A percentile compares a stretch with the other conserved stretches of the same genome.
These are phyloP conservation scores for Polygonum aviculare DNA, from an alignment of 148 eudicot genomes.

Conservation along the genomic window DNA sequence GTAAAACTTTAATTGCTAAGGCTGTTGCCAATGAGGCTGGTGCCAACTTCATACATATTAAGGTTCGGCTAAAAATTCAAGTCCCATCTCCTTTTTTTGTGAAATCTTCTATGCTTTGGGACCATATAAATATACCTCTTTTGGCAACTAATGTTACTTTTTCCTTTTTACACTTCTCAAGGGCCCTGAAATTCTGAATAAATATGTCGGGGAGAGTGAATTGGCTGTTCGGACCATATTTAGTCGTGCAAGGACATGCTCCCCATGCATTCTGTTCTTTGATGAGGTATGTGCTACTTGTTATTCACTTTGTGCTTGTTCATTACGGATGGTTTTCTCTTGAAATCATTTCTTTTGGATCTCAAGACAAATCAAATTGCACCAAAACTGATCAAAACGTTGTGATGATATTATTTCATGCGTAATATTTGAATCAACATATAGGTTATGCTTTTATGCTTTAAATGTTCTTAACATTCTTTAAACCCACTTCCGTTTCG, in stretches of 20 bases:
- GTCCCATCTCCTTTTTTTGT: not conserved
- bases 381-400: not conserved
- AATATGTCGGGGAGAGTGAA: conserved; percentile 93
- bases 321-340: not conserved
- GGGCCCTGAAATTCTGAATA: conserved; percentile 89
- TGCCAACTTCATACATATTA: conserved; percentile 81
- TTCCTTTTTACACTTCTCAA: conserved; percentile 12
- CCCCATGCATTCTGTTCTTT: conserved; percentile 91
- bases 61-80: conserved; percentile 34
- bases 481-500: not conserved
- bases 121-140: not conserved
- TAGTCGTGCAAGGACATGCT: conserved; percentile 78
- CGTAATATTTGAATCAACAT: not conserved
- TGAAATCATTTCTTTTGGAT: not conserved
- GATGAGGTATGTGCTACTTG: conserved; percentile 53
- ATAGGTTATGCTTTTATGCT: not conserved
- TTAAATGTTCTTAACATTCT: not conserved
- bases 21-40: conserved; percentile 93
- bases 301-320: conserved; percentile 4
- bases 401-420: not conserved
- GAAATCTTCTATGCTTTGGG: not conserved
- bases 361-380: not conserved
- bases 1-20: conserved; percentile 90
- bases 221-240: conserved; percentile 66
- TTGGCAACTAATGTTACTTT: not conserved